Percentiles rank a stretch among this genome's conserved stretches.
These are phyloP conservation scores for Blastobotrys parvus DNA, from an alignment of 805 yeast species.

Conservation along the genomic window DNA sequence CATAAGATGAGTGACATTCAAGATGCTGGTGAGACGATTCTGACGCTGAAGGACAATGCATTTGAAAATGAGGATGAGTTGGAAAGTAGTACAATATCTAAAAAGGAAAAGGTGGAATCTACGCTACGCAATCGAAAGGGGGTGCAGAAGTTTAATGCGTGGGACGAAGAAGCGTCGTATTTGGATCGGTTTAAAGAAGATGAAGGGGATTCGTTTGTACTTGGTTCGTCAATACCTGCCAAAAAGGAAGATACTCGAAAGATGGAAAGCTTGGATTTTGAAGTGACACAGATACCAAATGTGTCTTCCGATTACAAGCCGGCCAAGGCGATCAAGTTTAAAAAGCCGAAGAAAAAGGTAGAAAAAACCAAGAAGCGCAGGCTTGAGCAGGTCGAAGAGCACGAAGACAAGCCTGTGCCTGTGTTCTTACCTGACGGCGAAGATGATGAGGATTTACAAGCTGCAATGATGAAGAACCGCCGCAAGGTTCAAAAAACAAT, in stretches of 20 bases:
- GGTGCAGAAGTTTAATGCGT: constrained; percentile 18
- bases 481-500: constrained; percentile 24
- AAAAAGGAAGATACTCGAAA: constrained; percentile 17
- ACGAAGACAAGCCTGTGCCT: constrained; percentile 18
- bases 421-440: background rate
- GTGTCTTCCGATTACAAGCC: constrained; percentile 26
- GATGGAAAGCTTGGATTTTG: background rate
- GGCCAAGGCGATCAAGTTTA: constrained; percentile 36
- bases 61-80: constrained; percentile 30
- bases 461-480: constrained; percentile 23
- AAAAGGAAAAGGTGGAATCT: constrained; percentile 25
- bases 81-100: constrained; percentile 34
- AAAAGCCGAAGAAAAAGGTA: constrained; percentile 33
- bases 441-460: constrained; percentile 21
- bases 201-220: constrained; percentile 22
- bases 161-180: constrained; percentile 21
- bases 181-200: constrained; percentile 23
- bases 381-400: constrained; percentile 28
- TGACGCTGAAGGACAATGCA: constrained; percentile 49
- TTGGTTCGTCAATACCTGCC: constrained; percentile 29
- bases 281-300: constrained; percentile 9
- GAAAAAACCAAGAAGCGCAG: constrained; percentile 25
- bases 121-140: constrained; percentile 23
- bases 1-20: constrained; percentile 38
- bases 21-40: constrained; percentile 36